phyloP scores from a whole-genome alignment of 768 basidiomycete genomes.

The Mycena epipterygia region DNA sequence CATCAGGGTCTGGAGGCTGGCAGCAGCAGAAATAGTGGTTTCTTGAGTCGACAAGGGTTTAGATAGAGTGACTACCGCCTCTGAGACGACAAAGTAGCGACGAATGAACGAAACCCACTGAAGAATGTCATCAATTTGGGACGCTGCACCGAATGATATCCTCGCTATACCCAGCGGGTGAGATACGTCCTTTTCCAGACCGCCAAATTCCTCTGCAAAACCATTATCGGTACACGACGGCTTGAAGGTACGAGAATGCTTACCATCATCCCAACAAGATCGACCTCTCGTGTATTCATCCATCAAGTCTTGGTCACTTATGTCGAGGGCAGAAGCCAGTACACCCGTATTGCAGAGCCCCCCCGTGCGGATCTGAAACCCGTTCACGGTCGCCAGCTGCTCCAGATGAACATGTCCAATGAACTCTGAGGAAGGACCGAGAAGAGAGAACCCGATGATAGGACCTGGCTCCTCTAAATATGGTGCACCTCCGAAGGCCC shows the following conservation, averaged over 20 bases:
- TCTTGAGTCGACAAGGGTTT: conserved; percentile 2
- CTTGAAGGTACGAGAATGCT: background rate
- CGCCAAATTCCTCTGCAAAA: conserved; percentile 32
- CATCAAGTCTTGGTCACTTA: conserved; percentile 32
- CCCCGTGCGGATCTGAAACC: conserved; percentile 36
- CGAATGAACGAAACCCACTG: conserved; percentile 35
- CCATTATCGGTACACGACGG: background rate
- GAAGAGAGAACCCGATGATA: conserved; percentile 32
- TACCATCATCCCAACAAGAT: conserved; percentile 38
- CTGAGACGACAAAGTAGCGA: conserved; percentile 38
- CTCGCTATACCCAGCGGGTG: conserved; percentile 34
- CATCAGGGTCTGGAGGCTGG: conserved; percentile 27
- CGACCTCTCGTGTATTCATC: conserved; percentile 31
- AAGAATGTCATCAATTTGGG: conserved; percentile 34
- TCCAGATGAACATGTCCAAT: conserved; percentile 36
- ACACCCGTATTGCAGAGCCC: conserved; percentile 36
- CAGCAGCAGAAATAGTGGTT: background rate
- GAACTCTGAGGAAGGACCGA: conserved; percentile 27
- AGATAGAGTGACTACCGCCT: conserved; percentile 21
- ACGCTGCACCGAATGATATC: conserved; percentile 37
- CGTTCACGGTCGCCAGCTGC: conserved; percentile 33
- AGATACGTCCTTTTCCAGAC: background rate
- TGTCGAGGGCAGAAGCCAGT: conserved; percentile 20
- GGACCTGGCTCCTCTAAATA: conserved; percentile 32
- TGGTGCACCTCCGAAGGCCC: conserved; percentile 6